Conservation (phyloP, 164 flowering plant genomes). For the Litsea cubeba region DNA sequence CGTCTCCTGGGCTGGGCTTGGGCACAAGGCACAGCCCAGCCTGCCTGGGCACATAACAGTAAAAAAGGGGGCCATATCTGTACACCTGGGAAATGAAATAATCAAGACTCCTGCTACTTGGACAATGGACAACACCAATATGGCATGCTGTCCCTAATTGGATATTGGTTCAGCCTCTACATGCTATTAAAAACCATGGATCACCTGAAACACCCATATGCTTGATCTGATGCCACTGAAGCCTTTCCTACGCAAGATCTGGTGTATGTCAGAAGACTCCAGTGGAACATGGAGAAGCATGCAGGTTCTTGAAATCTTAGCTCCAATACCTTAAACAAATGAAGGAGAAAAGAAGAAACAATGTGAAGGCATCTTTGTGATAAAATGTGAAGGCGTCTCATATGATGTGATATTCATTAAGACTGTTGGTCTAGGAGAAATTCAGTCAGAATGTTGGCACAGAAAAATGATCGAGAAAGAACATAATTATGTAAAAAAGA, state of each 20-base stretch:
- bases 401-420: background rate
- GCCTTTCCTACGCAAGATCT: conserved; percentile 43
- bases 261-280: conserved; percentile 44
- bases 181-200: conserved; percentile 1
- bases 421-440: background rate
- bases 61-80: no score
- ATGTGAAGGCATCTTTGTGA: background rate
- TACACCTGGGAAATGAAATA: background rate
- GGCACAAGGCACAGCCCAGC: no score
- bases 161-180: background rate
- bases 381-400: background rate
- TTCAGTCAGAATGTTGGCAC: background rate
- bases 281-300: conserved; percentile 57
- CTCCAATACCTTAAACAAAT: conserved; percentile 52
- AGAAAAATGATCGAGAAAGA: background rate
- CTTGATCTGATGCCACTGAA: conserved; percentile 71
- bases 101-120: background rate
- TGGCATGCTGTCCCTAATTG: background rate
- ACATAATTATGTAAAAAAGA: no score
- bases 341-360: background rate
- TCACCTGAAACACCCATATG: conserved; percentile 81
- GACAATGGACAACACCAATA: background rate
- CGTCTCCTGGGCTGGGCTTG: no score
- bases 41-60: no score
- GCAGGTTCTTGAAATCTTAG: conserved; percentile 62